Evolutionary conservation across 371 early-diverging fungal genomes (phyloP).

Genomic region (Entomophthora muscae): DNA sequence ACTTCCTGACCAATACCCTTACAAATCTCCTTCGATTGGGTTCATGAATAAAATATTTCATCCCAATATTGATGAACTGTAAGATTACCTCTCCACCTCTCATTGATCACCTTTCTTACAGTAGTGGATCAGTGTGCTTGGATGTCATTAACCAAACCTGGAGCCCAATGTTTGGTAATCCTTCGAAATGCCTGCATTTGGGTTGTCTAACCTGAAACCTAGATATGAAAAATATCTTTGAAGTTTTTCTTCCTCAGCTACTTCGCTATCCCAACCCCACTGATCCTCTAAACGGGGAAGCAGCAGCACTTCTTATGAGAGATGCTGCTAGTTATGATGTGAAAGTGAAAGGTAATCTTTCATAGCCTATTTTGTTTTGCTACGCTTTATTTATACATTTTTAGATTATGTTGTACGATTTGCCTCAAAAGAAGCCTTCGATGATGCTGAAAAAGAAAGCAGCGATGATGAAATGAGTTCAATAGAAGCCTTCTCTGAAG

Average conservation of each 20-base stretch:
- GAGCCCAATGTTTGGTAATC: conserved; percentile 96
- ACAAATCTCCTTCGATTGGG: conserved; percentile 98
- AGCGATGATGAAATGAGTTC: conserved; percentile 66
- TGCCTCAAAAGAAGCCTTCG: conserved; percentile 77
- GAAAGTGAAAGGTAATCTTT: conserved; percentile 71
- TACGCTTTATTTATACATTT: conserved; percentile 3
- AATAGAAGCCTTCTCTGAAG: conserved; percentile 55
- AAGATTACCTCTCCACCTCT: conserved; percentile 14
- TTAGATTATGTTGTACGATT: conserved; percentile 63
- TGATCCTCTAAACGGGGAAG: conserved; percentile 99
- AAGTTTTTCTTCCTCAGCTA: conserved; percentile 95
- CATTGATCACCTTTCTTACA: conserved; percentile 14
- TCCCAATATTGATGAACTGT: conserved; percentile 99
- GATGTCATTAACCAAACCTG: conserved; percentile 99
- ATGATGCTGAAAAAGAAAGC: conserved; percentile 54
- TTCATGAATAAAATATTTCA: conserved; percentile 99
- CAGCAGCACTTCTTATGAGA: conserved; percentile 91
- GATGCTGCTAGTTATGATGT: conserved; percentile 79
- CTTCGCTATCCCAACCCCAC: conserved; percentile 97
- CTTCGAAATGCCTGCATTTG: not conserved
- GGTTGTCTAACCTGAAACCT: conserved; percentile 7
- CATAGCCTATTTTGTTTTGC: not conserved
- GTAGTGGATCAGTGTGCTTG: conserved; percentile 96
- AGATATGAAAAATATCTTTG: conserved; percentile 97
- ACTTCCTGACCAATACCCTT: conserved; percentile 97